phyloP scores from a whole-genome alignment of 169 alveolate genomes.

The Plasmodium reichenowi region DNA sequence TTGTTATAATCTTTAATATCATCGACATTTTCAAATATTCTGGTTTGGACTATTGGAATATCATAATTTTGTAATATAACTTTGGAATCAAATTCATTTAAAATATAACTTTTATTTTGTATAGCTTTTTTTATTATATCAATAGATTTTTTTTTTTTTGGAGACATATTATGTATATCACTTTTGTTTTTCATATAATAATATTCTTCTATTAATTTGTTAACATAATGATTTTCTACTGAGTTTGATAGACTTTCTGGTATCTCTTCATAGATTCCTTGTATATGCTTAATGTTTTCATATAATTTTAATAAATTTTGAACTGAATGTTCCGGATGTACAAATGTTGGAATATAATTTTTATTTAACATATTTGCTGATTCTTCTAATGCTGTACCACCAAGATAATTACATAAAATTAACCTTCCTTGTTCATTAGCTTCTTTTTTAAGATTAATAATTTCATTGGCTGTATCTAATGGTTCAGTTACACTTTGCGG shows the following conservation, averaged over 20 bases:
- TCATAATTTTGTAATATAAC: conserved; percentile 74
- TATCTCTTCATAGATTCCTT: conserved; percentile 44
- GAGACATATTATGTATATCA: not conserved
- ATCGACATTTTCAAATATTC: conserved; percentile 48
- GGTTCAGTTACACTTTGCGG: conserved; percentile 84
- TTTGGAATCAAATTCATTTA: conserved; percentile 80
- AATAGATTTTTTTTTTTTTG: conserved; percentile 1
- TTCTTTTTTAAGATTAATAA: conserved; percentile 27
- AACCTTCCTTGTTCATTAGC: not conserved
- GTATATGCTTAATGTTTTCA: conserved; percentile 52
- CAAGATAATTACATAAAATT: conserved; percentile 80
- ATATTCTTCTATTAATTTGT: conserved; percentile 19
- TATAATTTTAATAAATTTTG: conserved; percentile 37
- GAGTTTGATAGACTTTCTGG: conserved; percentile 13
- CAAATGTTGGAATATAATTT: conserved; percentile 81
- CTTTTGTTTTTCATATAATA: not conserved
- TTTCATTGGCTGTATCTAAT: conserved; percentile 53
- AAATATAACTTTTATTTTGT: conserved; percentile 26
- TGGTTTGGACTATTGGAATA: conserved; percentile 73
- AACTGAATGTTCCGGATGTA: conserved; percentile 82
- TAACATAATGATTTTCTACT: conserved; percentile 30
- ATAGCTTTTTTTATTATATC: conserved; percentile 65
- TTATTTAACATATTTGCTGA: conserved; percentile 80
- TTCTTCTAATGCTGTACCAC: conserved; percentile 83
- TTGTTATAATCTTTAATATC: conserved; percentile 55